A percentile compares a stretch with the other conserved stretches of the same genome.
Conservation (phyloP, 2,329 filamentous ascomycete genomes). For the Neonectria ditissima region DNA sequence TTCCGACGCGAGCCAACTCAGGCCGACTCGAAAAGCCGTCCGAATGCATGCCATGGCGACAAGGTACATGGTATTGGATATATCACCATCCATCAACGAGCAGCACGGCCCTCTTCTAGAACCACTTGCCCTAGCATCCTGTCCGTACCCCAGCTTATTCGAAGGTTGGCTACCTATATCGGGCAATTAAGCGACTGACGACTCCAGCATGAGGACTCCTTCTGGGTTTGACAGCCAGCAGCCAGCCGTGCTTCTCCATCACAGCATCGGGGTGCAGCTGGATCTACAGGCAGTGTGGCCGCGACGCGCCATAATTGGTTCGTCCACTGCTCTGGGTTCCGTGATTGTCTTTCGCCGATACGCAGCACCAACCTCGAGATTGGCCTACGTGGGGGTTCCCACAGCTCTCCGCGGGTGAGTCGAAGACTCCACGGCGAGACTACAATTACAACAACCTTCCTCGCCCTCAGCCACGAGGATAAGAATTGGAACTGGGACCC, state of each 20-base stretch:
- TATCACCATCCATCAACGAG: background rate
- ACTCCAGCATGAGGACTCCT: background rate
- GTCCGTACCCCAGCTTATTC: conserved; percentile 18
- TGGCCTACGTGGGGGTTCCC: conserved; percentile 26
- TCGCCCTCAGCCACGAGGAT: conserved; percentile 9
- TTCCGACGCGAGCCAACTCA: conserved; percentile 6
- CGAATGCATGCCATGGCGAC: background rate
- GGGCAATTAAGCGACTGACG: conserved; percentile 1
- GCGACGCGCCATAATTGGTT: conserved; percentile 19
- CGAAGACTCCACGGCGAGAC: conserved; percentile 2
- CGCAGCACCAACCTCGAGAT: conserved; percentile 13
- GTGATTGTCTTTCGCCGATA: conserved; percentile 16
- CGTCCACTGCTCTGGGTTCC: conserved; percentile 21
- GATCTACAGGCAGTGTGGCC: conserved; percentile 14
- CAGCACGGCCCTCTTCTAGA: conserved; percentile 6
- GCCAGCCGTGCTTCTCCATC: background rate
- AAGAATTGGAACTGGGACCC: conserved; percentile 5
- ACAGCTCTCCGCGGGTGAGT: background rate
- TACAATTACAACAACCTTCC: background rate
- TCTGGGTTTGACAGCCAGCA: background rate
- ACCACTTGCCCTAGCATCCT: background rate
- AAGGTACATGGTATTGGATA: too few relatives aligned
- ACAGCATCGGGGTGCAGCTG: conserved; percentile 7
- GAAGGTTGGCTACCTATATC: conserved; percentile 20
- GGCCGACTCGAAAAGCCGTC: background rate